Evolutionary conservation across 257 asterid genomes (phyloP).

Genomic region (Buddleja alternifolia): DNA sequence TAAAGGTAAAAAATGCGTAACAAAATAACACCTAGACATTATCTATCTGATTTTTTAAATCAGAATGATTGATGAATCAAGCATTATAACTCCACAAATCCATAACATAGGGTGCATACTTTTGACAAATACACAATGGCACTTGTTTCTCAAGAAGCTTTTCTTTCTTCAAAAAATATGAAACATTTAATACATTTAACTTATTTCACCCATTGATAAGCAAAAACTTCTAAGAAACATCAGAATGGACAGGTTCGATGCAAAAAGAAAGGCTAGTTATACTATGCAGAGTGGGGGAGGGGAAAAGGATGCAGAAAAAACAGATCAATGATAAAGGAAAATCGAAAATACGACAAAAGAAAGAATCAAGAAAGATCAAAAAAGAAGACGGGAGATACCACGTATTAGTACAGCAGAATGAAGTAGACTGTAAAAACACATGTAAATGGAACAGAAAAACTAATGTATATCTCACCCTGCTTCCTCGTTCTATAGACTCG

Average conservation of each 20-base stretch:
- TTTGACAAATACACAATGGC: no score
- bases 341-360: neutral
- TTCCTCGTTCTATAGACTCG: slow-evolving; percentile 92
- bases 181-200: no score
- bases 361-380: neutral
- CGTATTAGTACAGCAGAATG: neutral
- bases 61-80: no score
- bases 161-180: no score
- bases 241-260: neutral
- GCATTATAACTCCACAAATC: no score
- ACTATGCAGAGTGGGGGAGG: neutral
- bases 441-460: slow-evolving; percentile 2
- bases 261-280: neutral
- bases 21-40: no score
- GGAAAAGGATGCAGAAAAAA: neutral
- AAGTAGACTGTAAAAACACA: neutral
- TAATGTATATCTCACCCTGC: slow-evolving; percentile 72
- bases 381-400: slow-evolving; percentile 14
- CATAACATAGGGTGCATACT: no score
- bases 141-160: no score
- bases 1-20: no score
- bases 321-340: neutral
- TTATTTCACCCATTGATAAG: no score
- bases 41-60: no score
- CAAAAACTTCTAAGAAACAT: neutral